These are phyloP conservation scores for Xanthoceras sorbifolium DNA, from an alignment of 345 rosid species.

Conservation along the genomic window DNA sequence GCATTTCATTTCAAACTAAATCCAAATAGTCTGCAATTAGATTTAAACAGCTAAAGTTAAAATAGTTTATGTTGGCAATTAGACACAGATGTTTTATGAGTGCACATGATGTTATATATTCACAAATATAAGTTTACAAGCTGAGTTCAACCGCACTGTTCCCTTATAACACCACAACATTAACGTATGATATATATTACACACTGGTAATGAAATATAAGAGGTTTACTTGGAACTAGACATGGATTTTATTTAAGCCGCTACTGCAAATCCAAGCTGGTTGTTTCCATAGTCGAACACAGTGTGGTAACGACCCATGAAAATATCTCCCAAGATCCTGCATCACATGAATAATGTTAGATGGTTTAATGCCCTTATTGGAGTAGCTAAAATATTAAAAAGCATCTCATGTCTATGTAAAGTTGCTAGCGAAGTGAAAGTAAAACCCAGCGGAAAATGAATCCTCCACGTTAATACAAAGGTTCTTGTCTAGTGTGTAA, in stretches of 20 bases:
- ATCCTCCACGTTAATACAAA: neutral
- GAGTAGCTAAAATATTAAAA: neutral
- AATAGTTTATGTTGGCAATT: neutral
- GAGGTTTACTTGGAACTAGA: neutral
- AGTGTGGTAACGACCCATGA: constrained; percentile 83
- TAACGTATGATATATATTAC: neutral
- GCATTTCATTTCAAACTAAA: neutral
- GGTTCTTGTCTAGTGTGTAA: neutral
- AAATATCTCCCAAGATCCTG: constrained; percentile 94
- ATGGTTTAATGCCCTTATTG: neutral
- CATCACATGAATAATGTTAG: constrained; percentile 10
- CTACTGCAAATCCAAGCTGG: constrained; percentile 88
- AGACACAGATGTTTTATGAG: neutral
- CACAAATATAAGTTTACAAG: neutral
- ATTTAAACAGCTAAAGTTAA: neutral
- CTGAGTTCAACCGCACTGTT: neutral
- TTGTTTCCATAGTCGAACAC: constrained; percentile 71
- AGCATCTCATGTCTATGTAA: neutral
- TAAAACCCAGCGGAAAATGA: neutral
- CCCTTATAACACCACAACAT: neutral
- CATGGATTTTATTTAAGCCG: constrained; percentile 46
- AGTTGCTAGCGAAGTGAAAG: neutral
- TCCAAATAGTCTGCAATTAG: neutral
- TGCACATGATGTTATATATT: neutral
- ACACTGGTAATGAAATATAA: neutral